These are phyloP conservation scores for Epichloe typhina DNA, from an alignment of 2,329 filamentous ascomycete genomes.

Conservation along the genomic window DNA sequence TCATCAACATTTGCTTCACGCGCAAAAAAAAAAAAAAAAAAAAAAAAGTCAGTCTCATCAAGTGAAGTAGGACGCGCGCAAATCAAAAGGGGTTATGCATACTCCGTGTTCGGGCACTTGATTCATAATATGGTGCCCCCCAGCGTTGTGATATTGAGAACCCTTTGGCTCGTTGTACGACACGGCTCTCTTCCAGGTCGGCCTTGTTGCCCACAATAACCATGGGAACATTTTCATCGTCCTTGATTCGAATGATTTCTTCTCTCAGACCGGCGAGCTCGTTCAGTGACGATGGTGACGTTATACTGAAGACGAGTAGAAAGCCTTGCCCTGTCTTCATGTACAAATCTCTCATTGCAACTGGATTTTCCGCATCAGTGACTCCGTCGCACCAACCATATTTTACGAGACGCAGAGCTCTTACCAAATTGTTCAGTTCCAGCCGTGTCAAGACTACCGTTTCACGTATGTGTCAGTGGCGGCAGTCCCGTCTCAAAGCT, in stretches of 20 bases:
- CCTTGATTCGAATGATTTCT: slow-evolving; percentile 84
- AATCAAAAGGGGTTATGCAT: slow-evolving; percentile 1
- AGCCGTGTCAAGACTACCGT: slow-evolving; percentile 59
- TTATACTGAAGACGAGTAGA: slow-evolving; percentile 84
- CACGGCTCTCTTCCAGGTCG: slow-evolving; percentile 75
- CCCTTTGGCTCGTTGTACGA: slow-evolving; percentile 63
- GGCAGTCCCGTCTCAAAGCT: not conserved
- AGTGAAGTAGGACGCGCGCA: not conserved
- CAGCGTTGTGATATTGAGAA: slow-evolving; percentile 79
- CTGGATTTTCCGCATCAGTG: slow-evolving; percentile 17
- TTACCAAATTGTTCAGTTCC: slow-evolving; percentile 88
- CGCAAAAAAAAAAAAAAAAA: not conserved
- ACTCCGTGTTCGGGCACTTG: slow-evolving; percentile 66
- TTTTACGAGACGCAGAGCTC: slow-evolving; percentile 14
- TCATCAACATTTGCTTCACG: slow-evolving; percentile 68
- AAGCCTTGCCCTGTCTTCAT: slow-evolving; percentile 93
- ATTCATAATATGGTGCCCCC: slow-evolving; percentile 87
- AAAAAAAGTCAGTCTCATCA: not conserved
- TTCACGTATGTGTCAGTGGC: slow-evolving; percentile 11
- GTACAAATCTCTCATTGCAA: slow-evolving; percentile 66
- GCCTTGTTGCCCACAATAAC: slow-evolving; percentile 90
- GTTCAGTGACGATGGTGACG: slow-evolving; percentile 67
- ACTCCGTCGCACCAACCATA: not conserved
- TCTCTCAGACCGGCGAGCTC: slow-evolving; percentile 73
- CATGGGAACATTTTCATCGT: slow-evolving; percentile 72